phyloP scores from a whole-genome alignment of 1,284 basidiomycete species.

The Apiotrichum akiyoshidainum region DNA sequence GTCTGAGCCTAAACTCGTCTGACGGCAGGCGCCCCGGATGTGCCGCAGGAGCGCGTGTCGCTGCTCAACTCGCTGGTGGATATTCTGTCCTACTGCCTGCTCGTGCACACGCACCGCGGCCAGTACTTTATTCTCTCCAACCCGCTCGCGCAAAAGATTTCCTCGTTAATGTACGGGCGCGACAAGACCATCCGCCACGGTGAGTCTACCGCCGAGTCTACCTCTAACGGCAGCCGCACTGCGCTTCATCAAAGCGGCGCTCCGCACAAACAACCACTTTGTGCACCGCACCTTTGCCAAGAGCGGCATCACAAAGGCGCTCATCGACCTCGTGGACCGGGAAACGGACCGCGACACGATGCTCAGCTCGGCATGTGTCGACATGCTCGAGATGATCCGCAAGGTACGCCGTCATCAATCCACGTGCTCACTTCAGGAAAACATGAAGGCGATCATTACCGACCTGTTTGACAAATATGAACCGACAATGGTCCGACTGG shows the following conservation, averaged over 20 bases:
- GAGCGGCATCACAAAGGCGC: slow-evolving; percentile 74
- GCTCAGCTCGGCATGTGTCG: slow-evolving; percentile 88
- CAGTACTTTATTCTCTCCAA: slow-evolving; percentile 85
- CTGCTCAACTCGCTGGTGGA: slow-evolving; percentile 82
- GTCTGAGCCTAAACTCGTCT: not conserved
- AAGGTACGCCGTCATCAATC: slow-evolving; percentile 57
- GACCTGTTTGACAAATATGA: slow-evolving; percentile 79
- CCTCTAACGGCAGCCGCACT: slow-evolving; percentile 61
- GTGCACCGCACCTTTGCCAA: slow-evolving; percentile 80
- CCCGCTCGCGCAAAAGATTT: slow-evolving; percentile 67
- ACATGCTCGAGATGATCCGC: slow-evolving; percentile 87
- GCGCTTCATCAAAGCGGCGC: slow-evolving; percentile 82
- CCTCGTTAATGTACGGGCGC: slow-evolving; percentile 71
- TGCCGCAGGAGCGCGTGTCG: slow-evolving; percentile 53
- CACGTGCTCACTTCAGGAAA: slow-evolving; percentile 62
- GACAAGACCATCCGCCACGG: slow-evolving; percentile 90
- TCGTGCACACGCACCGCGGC: slow-evolving; percentile 83
- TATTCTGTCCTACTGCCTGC: slow-evolving; percentile 79
- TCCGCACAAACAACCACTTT: slow-evolving; percentile 82
- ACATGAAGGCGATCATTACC: slow-evolving; percentile 76
- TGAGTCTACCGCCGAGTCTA: slow-evolving; percentile 44
- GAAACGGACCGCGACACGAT: slow-evolving; percentile 88
- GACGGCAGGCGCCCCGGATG: not conserved
- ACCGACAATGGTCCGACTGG: slow-evolving; percentile 63
- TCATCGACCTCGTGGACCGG: slow-evolving; percentile 73